Conservation (phyloP, 202 grass and related monocot species). For the Carex arenaria region DNA sequence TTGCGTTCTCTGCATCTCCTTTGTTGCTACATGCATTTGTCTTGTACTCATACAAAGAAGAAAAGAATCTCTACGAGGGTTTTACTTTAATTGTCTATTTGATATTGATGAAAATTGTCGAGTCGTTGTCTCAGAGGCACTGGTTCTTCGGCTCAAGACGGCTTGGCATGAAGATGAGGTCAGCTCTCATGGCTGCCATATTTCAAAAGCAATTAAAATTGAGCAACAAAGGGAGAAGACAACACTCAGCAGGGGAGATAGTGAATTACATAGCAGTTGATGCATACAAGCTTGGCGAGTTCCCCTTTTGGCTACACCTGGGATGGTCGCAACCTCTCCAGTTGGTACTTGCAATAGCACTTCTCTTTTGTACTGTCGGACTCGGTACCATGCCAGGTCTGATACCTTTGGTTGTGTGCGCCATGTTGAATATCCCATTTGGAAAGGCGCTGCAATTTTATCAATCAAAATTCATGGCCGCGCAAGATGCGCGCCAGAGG, state of each 20-base stretch:
- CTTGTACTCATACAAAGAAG: slow-evolving; percentile 33
- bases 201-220: slow-evolving; percentile 73
- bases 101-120: slow-evolving; percentile 43
- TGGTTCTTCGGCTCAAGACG: slow-evolving; percentile 49
- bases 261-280: slow-evolving; percentile 64
- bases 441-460: slow-evolving; percentile 45
- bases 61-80: slow-evolving; percentile 20
- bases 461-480: slow-evolving; percentile 51
- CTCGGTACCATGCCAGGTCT: slow-evolving; percentile 42
- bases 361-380: slow-evolving; percentile 44
- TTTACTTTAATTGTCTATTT: slow-evolving; percentile 33
- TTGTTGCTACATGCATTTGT: slow-evolving; percentile 60
- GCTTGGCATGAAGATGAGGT: slow-evolving; percentile 64
- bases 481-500: slow-evolving; percentile 70
- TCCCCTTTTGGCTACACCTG: slow-evolving; percentile 51
- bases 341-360: slow-evolving; percentile 40
- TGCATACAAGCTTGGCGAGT: slow-evolving; percentile 47
- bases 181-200: slow-evolving; percentile 57
- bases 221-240: slow-evolving; percentile 34
- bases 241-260: slow-evolving; percentile 52
- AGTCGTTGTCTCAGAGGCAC: slow-evolving; percentile 56
- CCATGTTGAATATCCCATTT: slow-evolving; percentile 51
- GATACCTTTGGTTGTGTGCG: slow-evolving; percentile 29
- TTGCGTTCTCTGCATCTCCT: slow-evolving; percentile 46
- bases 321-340: slow-evolving; percentile 43